phyloP scores from a whole-genome alignment of 768 basidiomycete species.

The Neoboletus subvelutipes region DNA sequence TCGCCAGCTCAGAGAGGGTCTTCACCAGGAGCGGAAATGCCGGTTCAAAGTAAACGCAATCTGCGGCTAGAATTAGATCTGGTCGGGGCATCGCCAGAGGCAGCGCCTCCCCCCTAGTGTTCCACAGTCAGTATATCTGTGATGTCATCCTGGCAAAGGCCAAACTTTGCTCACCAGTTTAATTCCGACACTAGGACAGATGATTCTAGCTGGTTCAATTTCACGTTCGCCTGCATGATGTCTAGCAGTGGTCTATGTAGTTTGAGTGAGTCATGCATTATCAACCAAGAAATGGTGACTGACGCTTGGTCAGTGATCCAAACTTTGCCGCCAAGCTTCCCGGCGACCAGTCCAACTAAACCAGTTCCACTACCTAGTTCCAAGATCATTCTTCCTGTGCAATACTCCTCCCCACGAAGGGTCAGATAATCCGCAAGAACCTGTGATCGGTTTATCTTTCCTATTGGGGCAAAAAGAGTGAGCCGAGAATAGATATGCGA shows the following conservation, averaged over 20 bases:
- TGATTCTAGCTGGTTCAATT: conserved; percentile 56
- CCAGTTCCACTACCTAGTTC: conserved; percentile 94
- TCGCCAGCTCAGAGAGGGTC: conserved; percentile 67
- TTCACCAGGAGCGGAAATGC: conserved; percentile 84
- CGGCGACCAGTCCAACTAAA: conserved; percentile 85
- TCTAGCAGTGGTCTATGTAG: conserved; percentile 63
- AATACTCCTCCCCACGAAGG: conserved; percentile 46
- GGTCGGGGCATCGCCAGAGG: conserved; percentile 48
- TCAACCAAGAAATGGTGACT: conserved; percentile 35
- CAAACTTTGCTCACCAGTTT: conserved; percentile 64
- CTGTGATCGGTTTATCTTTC: conserved; percentile 37
- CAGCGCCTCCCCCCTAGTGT: conserved; percentile 61
- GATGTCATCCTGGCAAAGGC: conserved; percentile 1
- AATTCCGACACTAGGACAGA: conserved; percentile 65
- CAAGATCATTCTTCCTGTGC: conserved; percentile 59
- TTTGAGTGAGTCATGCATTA: conserved; percentile 11
- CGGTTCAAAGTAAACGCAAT: conserved; percentile 96
- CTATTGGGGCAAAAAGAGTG: neutral
- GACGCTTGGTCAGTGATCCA: conserved; percentile 92
- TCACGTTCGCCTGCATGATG: conserved; percentile 77
- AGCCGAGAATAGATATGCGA: conserved; percentile 18
- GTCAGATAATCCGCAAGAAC: conserved; percentile 77
- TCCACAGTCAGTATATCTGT: conserved; percentile 5
- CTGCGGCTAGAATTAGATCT: conserved; percentile 82
- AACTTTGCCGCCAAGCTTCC: conserved; percentile 61